phyloP scores from a whole-genome alignment of 2,329 filamentous ascomycete species.

The Venturia asperata region DNA sequence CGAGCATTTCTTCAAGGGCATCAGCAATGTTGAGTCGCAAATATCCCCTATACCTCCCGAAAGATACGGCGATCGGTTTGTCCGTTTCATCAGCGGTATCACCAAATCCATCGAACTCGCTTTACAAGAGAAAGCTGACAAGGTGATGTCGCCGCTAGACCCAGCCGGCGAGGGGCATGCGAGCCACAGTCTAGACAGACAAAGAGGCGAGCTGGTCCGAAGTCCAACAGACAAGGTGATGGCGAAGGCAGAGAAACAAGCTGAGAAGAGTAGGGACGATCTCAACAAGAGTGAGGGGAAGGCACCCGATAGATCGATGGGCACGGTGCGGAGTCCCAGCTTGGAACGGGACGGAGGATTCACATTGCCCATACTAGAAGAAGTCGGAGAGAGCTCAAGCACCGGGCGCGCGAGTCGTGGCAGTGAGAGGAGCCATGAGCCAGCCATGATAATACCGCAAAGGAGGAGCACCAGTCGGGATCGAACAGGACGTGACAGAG shows the following conservation, averaged over 20 bases:
- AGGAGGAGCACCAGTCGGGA: constrained; percentile 6
- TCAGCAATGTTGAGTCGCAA: constrained; percentile 73
- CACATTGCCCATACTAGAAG: constrained; percentile 78
- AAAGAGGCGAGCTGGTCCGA: constrained; percentile 5
- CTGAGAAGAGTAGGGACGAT: constrained; percentile 37
- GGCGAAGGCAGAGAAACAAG: constrained; percentile 54
- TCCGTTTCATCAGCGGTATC: constrained; percentile 82
- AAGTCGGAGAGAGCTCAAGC: constrained; percentile 71
- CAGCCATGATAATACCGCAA: neutral
- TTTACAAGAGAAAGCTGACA: constrained; percentile 41
- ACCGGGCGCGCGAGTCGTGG: constrained; percentile 42
- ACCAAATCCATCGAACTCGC: constrained; percentile 87
- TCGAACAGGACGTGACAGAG: neutral
- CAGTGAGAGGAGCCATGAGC: constrained; percentile 4
- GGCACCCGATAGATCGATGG: constrained; percentile 56
- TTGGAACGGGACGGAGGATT: constrained; percentile 48
- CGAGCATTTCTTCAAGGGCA: constrained; percentile 94
- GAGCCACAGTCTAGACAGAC: constrained; percentile 25
- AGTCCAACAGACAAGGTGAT: constrained; percentile 48
- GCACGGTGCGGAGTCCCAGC: constrained; percentile 50
- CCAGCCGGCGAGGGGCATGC: neutral
- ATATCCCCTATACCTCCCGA: constrained; percentile 90
- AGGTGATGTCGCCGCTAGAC: constrained; percentile 4
- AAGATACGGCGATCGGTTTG: constrained; percentile 87
- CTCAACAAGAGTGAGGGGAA: constrained; percentile 41